phyloP scores from a whole-genome alignment of 257 asterid genomes.

The Schizonepeta tenuifolia region DNA sequence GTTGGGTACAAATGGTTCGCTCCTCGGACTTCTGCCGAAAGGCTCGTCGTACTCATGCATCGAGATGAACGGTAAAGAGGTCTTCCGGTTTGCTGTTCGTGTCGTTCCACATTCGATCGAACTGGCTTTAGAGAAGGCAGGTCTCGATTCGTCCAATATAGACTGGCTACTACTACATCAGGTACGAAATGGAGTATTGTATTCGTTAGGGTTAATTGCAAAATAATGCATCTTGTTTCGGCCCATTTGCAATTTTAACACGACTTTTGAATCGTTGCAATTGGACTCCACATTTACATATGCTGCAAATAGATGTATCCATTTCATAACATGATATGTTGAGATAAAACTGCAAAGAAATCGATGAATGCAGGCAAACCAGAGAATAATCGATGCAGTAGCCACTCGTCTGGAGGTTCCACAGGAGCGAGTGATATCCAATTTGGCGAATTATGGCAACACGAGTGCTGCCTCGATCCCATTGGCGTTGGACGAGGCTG shows the following conservation, averaged over 20 bases:
- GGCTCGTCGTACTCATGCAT: conserved; percentile 71
- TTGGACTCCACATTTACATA: too few relatives aligned
- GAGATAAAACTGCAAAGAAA: conserved; percentile 2
- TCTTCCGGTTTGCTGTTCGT: conserved; percentile 89
- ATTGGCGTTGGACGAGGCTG: conserved; percentile 90
- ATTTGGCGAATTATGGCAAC: conserved; percentile 79
- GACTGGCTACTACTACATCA: conserved; percentile 98
- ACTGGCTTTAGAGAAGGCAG: conserved; percentile 76
- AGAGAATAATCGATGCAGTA: conserved; percentile 83
- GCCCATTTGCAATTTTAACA: too few relatives aligned
- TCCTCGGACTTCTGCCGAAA: conserved; percentile 61
- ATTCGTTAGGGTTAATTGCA: not conserved
- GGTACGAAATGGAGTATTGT: conserved; percentile 48
- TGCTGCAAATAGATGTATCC: not conserved
- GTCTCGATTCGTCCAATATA: conserved; percentile 66
- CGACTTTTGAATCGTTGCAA: too few relatives aligned
- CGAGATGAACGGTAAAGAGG: conserved; percentile 99
- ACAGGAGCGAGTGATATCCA: conserved; percentile 76
- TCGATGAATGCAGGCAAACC: conserved; percentile 70
- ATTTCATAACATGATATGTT: not conserved
- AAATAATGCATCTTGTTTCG: too few relatives aligned
- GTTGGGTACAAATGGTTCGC: conserved; percentile 71
- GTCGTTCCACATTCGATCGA: conserved; percentile 94
- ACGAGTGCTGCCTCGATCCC: conserved; percentile 96
- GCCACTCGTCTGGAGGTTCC: conserved; percentile 75